phyloP scores from a whole-genome alignment of 345 rosid genomes.

The Eucalyptus tenuipes region DNA sequence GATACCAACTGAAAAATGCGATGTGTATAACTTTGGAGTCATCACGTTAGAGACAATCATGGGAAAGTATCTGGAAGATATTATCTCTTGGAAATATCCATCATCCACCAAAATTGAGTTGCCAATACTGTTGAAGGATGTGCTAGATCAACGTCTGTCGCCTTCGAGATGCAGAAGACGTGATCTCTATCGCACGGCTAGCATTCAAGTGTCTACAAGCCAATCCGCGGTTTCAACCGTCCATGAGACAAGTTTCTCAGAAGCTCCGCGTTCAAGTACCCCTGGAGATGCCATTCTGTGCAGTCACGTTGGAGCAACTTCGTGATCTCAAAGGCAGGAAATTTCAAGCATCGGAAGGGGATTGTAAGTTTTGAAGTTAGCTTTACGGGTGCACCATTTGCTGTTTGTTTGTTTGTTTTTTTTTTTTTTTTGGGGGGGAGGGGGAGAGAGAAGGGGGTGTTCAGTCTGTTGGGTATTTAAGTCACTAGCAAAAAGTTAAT shows the following conservation, averaged over 20 bases:
- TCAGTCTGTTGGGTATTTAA: not conserved
- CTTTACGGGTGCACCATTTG: not conserved
- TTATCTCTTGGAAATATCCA: not conserved
- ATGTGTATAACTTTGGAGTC: not conserved
- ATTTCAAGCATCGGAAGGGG: not conserved
- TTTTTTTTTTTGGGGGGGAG: too few species aligned
- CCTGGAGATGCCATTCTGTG: not conserved
- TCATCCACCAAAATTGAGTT: not conserved
- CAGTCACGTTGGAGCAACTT: not conserved
- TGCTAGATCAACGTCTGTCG: not conserved
- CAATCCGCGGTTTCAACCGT: not conserved
- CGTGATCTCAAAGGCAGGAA: not conserved
- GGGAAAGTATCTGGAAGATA: not conserved
- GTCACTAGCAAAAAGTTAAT: not conserved
- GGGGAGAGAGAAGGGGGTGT: rapidly evolving
- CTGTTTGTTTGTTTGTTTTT: not conserved
- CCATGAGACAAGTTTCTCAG: not conserved
- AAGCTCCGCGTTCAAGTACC: not conserved
- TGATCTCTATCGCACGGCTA: not conserved
- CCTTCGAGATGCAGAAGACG: not conserved
- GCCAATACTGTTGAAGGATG: not conserved
- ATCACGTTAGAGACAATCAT: not conserved
- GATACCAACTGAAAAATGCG: not conserved
- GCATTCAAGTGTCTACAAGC: not conserved
- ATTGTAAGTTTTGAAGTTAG: not conserved